Evolutionary conservation across 2,329 filamentous ascomycete species (phyloP), one percentile per base, ranked within the genome.

Genomic region (Aspergillus japonicus): DNA sequence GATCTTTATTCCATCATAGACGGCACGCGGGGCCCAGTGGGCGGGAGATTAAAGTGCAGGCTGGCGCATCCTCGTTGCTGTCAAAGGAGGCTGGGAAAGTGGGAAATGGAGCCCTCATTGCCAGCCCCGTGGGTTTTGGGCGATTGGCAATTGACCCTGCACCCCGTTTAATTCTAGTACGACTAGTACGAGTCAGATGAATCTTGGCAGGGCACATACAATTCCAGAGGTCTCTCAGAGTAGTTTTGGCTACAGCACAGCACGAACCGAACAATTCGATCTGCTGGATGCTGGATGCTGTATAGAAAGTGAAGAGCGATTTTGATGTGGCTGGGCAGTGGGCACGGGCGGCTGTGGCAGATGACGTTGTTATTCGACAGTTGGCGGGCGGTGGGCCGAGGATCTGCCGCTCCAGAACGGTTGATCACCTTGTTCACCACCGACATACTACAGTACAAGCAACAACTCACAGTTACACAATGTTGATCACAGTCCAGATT

Each of bases 51-150:
- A 56, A 58, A 58, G 56, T 58, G 61, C 58, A 65, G 64, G 62
- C 59, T 66, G 64, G 63, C 56, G 59, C 57, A 62, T 60, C 62
- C 57, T 60, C 47, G 51, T 60, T 47, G 64, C 60, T 58, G 53
- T 60, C 60, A 63, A 65, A 61, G 65, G 65, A 67, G 65, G 65
- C 65, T 67, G 65, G 65, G 62, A 51, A 51, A 29, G 26, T 29
- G 26, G 26, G 26, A 29, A 29, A 52, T 57, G 29, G 48, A 54
- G 51, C 16, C 39, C 4, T 33, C 24, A 54, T 26, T 48, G 57
- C 62, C 65, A 66, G 64, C 64, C 64, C 64, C 64, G 49, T 51
- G 50, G 24, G 50, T 60, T 65, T 66, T 50, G 50, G 48, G 39
- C 39, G 47, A 44, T 58, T 57, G 49, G 16, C 55, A 51, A 39